Evolutionary conservation across 1,284 basidiomycete species (phyloP).

Genomic region (Lignosus rhinocerotis): DNA sequence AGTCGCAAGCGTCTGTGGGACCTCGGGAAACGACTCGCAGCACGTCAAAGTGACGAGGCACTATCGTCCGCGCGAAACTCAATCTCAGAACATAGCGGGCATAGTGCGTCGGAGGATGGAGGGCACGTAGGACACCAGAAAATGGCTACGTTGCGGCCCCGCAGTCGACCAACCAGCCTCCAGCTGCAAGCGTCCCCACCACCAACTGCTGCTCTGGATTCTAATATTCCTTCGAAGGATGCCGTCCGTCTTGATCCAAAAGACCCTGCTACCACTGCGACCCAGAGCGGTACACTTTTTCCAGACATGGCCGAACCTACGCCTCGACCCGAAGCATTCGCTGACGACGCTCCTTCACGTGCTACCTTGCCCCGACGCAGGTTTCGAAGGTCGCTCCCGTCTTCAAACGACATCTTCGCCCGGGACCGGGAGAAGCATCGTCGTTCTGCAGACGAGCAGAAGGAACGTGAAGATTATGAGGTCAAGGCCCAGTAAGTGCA

Average conservation of each 20-base stretch:
- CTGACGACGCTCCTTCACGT: constrained; percentile 1
- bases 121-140: constrained; percentile 15
- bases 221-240: background rate
- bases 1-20: constrained; percentile 43
- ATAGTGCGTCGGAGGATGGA: constrained; percentile 38
- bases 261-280: constrained; percentile 13
- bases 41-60: constrained; percentile 47
- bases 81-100: constrained; percentile 44
- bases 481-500: constrained; percentile 54
- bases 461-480: constrained; percentile 56
- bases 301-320: constrained; percentile 9
- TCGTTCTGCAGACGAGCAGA: constrained; percentile 48
- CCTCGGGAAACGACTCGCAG: constrained; percentile 39
- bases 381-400: constrained; percentile 30
- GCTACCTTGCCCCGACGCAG: constrained; percentile 23
- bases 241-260: background rate
- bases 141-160: constrained; percentile 19
- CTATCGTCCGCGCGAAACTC: constrained; percentile 49
- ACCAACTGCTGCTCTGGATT: background rate
- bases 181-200: constrained; percentile 4
- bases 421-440: constrained; percentile 38
- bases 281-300: constrained; percentile 16
- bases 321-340: constrained; percentile 4
- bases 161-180: constrained; percentile 18
- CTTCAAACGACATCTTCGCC: constrained; percentile 21